Conservation (phyloP, 1,139 yeast species). For the Hanseniaspora sp. region DNA sequence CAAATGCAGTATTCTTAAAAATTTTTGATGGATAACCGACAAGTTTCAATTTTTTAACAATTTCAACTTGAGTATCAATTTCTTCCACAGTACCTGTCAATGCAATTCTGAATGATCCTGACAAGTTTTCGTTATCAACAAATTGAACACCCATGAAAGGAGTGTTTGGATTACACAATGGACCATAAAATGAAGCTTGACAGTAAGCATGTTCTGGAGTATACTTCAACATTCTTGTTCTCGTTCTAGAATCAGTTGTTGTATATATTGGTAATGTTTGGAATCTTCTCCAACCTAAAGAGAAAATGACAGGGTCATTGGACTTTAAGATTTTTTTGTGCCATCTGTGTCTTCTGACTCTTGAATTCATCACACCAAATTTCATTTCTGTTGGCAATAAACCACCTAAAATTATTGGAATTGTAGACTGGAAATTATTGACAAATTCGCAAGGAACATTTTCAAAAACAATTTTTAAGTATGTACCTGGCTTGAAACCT, state of each 20-base stretch:
- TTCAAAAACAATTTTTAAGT: slow-evolving; percentile 80
- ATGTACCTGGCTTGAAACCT: slow-evolving; percentile 89
- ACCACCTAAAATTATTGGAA: slow-evolving; percentile 85
- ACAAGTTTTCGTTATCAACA: slow-evolving; percentile 70
- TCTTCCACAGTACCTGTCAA: slow-evolving; percentile 98
- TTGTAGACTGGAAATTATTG: slow-evolving; percentile 72
- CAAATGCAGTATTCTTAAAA: slow-evolving; percentile 90
- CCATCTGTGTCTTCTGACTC: slow-evolving; percentile 98
- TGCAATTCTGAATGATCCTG: slow-evolving; percentile 86
- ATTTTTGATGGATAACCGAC: slow-evolving; percentile 93
- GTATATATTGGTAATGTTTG: slow-evolving; percentile 94
- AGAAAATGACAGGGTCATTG: slow-evolving; percentile 86
- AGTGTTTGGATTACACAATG: slow-evolving; percentile 92
- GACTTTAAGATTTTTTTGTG: slow-evolving; percentile 91
- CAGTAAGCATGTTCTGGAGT: slow-evolving; percentile 98
- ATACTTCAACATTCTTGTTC: slow-evolving; percentile 95
- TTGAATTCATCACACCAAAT: slow-evolving; percentile 84
- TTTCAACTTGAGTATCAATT: slow-evolving; percentile 75
- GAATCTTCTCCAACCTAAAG: slow-evolving; percentile 97
- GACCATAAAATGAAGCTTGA: slow-evolving; percentile 93
- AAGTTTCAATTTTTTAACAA: slow-evolving; percentile 87
- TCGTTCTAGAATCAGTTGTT: slow-evolving; percentile 90
- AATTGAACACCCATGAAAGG: slow-evolving; percentile 92
- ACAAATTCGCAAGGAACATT: slow-evolving; percentile 81
- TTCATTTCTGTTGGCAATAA: slow-evolving; percentile 79